Base-by-base conservation (phyloP, 306 rosid species). In the Acmispon strigosus region DNA sequence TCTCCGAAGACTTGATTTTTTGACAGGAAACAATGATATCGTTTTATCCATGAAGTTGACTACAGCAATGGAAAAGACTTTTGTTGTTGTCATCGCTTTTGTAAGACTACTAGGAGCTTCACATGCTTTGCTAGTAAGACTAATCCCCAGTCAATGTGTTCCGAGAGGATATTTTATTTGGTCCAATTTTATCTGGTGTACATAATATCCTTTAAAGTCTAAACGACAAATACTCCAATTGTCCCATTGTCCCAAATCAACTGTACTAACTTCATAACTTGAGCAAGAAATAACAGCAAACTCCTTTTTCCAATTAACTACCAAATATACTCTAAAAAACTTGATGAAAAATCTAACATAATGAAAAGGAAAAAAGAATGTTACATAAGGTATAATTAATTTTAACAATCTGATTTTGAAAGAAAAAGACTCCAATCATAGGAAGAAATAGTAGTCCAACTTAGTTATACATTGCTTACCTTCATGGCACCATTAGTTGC, bases 401-500 rank as follows among this genome's bases (percentile, higher is more conserved):
- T 64, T 52, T 16, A 70, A 64, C 10, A 63, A 63, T 20, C 72
- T 69, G 16, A 55, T 62, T 45, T 37, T 41, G 8, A 61, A 55
- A 56, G 48, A n/a, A 41, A 19, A 78, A 59, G 11, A 17, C 34
- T 36, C 36, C 13, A 58, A 50, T 63, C 67, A 22, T 50, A 56
- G 22, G 57, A 49, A 74, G 49, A 50, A 54, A 45, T 42, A 39
- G 16, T 16, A 56, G 53, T 42, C 63, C 41, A 55, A 73, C 76
- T 57, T 62, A 52, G 51, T 63, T 45, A 56, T 17, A 68, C 5
- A 71, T 36, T 61, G 13, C 72, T 56, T 86, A 94, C 99, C 97
- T 94, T 94, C 99, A 94, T 94, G 66, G 99, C 99, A 79, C 99
- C 99, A 79, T 94, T 94, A 62, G 99, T 94, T 74, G 99, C 99